These are phyloP conservation scores for Amphibolis antarctica DNA, from an alignment of 106 monocot species.

Conservation along the genomic window DNA sequence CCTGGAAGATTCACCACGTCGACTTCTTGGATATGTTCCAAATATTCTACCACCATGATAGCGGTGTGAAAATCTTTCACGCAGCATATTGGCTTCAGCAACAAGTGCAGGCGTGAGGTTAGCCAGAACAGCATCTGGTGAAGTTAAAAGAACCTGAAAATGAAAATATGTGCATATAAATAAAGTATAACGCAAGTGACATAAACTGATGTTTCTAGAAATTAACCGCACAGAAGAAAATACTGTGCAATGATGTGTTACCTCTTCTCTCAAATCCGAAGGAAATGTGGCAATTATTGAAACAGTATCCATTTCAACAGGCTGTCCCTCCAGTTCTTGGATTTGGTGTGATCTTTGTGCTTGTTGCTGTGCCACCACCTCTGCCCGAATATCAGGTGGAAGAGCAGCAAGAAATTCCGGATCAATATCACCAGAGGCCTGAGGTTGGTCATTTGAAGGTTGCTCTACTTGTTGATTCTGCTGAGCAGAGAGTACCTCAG, in stretches of 20 bases:
- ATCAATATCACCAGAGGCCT: conserved; percentile 62
- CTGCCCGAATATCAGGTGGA: conserved; percentile 74
- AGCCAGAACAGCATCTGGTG: conserved; percentile 65
- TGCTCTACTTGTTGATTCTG: conserved; percentile 75
- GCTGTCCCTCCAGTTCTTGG: conserved; percentile 39
- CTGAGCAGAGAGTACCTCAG: conserved; percentile 86
- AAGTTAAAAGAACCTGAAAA: conserved; percentile 58
- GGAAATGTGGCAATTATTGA: conserved; percentile 82
- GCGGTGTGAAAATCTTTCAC: conserved; percentile 43
- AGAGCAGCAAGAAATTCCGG: conserved; percentile 82
- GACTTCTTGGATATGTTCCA: too few species aligned
- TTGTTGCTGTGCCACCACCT: conserved; percentile 68
- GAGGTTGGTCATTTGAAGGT: conserved; percentile 63
- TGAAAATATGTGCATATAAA: background rate
- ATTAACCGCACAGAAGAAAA: background rate
- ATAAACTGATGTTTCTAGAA: too few species aligned
- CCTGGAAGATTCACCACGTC: conserved; percentile 36
- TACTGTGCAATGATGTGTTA: background rate
- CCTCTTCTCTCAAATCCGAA: conserved; percentile 70
- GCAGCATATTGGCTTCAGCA: conserved; percentile 62
- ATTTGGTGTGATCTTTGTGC: conserved; percentile 38
- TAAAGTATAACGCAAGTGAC: background rate
- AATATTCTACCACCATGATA: conserved; percentile 38
- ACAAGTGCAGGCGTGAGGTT: conserved; percentile 51
- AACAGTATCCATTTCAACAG: conserved; percentile 82